These are phyloP conservation scores for Blastobotrys parvus DNA, from an alignment of 805 yeast species.

Conservation along the genomic window DNA sequence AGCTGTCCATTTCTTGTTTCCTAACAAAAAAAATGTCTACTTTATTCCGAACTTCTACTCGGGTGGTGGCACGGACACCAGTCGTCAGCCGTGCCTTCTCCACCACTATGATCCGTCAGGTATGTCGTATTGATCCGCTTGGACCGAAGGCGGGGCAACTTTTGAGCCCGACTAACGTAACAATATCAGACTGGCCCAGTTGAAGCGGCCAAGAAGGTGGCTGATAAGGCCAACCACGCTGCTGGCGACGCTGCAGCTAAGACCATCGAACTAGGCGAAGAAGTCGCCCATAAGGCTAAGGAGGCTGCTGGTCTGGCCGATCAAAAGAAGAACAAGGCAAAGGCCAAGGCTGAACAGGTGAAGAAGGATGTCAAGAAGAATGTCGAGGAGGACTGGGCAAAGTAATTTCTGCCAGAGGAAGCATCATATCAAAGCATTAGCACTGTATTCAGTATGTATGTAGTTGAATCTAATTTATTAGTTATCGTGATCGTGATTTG, in stretches of 20 bases:
- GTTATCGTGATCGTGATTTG: too few relatives aligned
- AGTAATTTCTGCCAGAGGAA: too few relatives aligned
- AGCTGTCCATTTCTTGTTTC: too few relatives aligned
- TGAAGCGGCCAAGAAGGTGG: slow-evolving; percentile 10
- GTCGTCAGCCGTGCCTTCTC: neutral
- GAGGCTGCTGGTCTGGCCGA: slow-evolving; percentile 5
- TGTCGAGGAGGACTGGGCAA: neutral
- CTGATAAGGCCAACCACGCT: slow-evolving; percentile 6
- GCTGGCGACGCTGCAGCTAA: slow-evolving; percentile 10
- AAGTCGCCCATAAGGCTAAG: slow-evolving; percentile 5
- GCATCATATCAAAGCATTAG: too few relatives aligned
- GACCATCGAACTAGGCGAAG: slow-evolving; percentile 9
- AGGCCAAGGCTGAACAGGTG: slow-evolving; percentile 1
- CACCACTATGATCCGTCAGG: neutral
- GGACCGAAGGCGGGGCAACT: too few relatives aligned
- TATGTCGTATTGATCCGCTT: too few relatives aligned
- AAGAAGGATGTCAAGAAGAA: neutral
- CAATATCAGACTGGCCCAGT: neutral
- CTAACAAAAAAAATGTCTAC: too few relatives aligned
- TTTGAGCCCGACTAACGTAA: too few relatives aligned
- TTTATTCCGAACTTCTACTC: neutral
- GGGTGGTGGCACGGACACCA: neutral
- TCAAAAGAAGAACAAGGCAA: neutral
- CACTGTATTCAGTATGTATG: too few relatives aligned
- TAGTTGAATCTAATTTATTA: too few relatives aligned